Base-by-base conservation (phyloP, 2,329 filamentous ascomycete species). In the Lachnellula occidentalis region DNA sequence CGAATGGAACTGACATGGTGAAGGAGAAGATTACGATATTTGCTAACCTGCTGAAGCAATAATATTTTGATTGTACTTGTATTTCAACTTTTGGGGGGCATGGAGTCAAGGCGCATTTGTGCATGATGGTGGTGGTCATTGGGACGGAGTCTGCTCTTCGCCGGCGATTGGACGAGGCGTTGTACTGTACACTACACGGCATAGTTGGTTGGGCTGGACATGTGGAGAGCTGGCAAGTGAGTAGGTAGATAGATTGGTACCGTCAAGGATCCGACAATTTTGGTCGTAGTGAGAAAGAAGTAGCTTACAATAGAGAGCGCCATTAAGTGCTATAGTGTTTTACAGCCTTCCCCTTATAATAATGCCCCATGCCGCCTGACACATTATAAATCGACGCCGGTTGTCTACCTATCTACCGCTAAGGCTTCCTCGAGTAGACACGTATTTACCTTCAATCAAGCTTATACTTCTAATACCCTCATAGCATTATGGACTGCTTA, bases 11-110 rank as follows among this genome's bases (percentile, higher is more conserved):
- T 9, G 81, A 85, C 58, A 80, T 86, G 36, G 90, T 94, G 67
- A 75, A 92, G 58, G 91, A 96, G 73, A 87, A 86, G 63, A 78
- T 91, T 54, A 90, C 83, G 1, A 76, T 94, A 27, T 88, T 88
- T 71, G 80, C 87, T 57, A 87, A 94, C 70, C 72, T 95, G 63
- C 27, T 56, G 24, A 56, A 53, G 24, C 50, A 47, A 37, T 48
- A 34, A 31, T 24, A 14, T 12, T 45, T 42, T 36, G 45, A 6
- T 31, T 54, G 53, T 54, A 54, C 22, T 50, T 46, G 31, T 54
- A 50, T 50, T 37, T 31, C 19, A 34, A 34, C 12, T 39, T 5
- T 39, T 39, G 5, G 36, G 48, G 15, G 48, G 34, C 9, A 6
- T 41, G 31, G 51, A 31, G 34, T 45, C 15, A 42, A 9, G 36